phyloP scores from a whole-genome alignment of 257 asterid genomes.

The Solanum gracilifrons region DNA sequence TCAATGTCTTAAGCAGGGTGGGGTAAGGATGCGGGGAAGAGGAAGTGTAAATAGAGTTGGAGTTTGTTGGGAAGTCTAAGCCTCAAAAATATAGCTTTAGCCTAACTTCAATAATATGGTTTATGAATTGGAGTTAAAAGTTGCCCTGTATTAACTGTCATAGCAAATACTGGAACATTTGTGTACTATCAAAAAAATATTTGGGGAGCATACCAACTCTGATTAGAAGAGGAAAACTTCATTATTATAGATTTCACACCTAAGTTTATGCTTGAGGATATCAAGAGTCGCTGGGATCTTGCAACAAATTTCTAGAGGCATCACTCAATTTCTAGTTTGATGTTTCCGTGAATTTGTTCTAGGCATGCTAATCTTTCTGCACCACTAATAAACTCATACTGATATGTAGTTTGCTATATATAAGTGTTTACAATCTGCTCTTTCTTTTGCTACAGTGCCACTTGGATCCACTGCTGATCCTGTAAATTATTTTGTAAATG shows the following conservation, averaged over 20 bases:
- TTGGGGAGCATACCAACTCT: background rate
- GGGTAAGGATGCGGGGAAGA: background rate
- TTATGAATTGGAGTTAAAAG: background rate
- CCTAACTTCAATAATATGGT: background rate
- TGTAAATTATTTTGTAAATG: conserved; percentile 48
- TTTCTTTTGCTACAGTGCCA: conserved; percentile 29
- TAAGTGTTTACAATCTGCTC: background rate
- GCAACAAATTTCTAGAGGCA: background rate
- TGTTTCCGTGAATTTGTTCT: background rate
- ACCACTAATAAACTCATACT: background rate
- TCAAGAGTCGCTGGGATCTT: background rate
- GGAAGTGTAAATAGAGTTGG: background rate
- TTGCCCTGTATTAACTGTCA: background rate
- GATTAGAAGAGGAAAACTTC: background rate
- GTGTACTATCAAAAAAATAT: background rate
- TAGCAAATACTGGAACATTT: background rate
- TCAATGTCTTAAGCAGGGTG: background rate
- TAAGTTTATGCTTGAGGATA: background rate
- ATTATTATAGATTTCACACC: background rate
- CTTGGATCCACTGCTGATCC: conserved; percentile 38
- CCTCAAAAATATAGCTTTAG: background rate
- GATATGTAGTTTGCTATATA: background rate
- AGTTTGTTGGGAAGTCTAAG: background rate
- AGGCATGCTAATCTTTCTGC: background rate
- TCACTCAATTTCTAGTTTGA: background rate